Percentiles rank a stretch among this genome's conserved stretches.
Conservation (phyloP, 305 asterid species). For the Solanum hybrid region DNA sequence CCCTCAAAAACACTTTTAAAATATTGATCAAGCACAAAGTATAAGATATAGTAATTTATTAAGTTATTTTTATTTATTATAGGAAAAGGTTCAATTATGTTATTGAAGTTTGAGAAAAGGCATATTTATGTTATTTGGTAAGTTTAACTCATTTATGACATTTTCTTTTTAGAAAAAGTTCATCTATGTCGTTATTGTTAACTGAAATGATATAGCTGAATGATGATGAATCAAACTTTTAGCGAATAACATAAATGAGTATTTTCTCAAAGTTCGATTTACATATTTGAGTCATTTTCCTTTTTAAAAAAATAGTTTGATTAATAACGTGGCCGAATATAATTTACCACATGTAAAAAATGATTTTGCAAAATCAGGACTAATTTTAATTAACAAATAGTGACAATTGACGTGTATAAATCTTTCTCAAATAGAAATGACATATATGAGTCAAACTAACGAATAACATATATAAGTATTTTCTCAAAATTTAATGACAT, state of each 20-base stretch:
- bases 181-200: background rate
- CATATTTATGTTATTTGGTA: background rate
- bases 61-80: too few relatives aligned
- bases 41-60: background rate
- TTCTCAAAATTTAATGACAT: background rate
- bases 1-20: background rate
- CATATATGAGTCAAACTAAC: background rate
- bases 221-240: too few relatives aligned
- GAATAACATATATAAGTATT: background rate
- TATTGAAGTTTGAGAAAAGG: background rate
- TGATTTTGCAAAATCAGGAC: background rate
- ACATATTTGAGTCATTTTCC: background rate
- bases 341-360: background rate
- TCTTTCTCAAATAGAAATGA: background rate
- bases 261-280: background rate
- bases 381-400: background rate
- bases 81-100: background rate
- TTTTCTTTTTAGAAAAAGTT: fast-evolving
- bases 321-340: background rate
- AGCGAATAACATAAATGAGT: background rate
- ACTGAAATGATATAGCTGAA: too few relatives aligned
- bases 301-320: background rate
- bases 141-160: background rate
- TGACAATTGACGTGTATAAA: background rate
- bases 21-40: background rate